Percentiles rank a stretch among this genome's conserved stretches.
These are phyloP conservation scores for Thraustochytrium aureum DNA, from an alignment of 352 stramenopile genomes.

Conservation along the genomic window DNA sequence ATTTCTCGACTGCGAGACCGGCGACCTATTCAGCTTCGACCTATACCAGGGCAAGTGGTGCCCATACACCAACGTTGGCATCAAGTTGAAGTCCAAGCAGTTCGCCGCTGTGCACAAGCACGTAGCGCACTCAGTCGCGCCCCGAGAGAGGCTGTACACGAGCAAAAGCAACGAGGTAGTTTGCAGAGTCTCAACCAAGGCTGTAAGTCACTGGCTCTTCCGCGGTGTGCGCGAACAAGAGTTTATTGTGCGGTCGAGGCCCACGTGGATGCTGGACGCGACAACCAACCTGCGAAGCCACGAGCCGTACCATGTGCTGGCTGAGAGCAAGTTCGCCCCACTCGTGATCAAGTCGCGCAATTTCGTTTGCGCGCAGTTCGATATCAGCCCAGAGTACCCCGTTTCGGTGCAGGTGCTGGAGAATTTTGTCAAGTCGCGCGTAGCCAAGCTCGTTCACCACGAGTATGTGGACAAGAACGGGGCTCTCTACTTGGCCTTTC, in stretches of 20 bases:
- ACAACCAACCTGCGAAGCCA: neutral
- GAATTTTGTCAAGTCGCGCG: slow-evolving; percentile 9
- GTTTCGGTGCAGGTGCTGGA: neutral
- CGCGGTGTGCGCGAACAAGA: neutral
- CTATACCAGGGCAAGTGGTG: neutral
- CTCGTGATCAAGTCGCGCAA: slow-evolving; percentile 38
- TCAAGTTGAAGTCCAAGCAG: slow-evolving; percentile 12
- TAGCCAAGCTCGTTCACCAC: slow-evolving; percentile 12
- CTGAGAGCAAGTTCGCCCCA: slow-evolving; percentile 12
- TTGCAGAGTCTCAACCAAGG: neutral
- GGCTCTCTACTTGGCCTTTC: slow-evolving; percentile 22
- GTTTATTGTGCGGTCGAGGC: slow-evolving; percentile 16
- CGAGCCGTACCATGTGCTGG: slow-evolving; percentile 6
- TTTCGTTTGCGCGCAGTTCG: slow-evolving; percentile 25
- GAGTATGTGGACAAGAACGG: slow-evolving; percentile 26
- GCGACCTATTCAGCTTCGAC: slow-evolving; percentile 39
- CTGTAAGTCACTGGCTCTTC: neutral
- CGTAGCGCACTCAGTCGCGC: neutral
- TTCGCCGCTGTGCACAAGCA: neutral
- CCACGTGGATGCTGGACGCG: neutral
- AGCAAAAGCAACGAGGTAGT: slow-evolving; percentile 26
- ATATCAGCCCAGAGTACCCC: slow-evolving; percentile 22
- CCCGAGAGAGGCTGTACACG: neutral
- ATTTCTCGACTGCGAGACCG: slow-evolving; percentile 10
- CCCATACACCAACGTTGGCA: slow-evolving; percentile 15